These are phyloP conservation scores for Cryptococcus maquisensis DNA, from an alignment of 1,284 basidiomycete genomes.

Conservation along the genomic window DNA sequence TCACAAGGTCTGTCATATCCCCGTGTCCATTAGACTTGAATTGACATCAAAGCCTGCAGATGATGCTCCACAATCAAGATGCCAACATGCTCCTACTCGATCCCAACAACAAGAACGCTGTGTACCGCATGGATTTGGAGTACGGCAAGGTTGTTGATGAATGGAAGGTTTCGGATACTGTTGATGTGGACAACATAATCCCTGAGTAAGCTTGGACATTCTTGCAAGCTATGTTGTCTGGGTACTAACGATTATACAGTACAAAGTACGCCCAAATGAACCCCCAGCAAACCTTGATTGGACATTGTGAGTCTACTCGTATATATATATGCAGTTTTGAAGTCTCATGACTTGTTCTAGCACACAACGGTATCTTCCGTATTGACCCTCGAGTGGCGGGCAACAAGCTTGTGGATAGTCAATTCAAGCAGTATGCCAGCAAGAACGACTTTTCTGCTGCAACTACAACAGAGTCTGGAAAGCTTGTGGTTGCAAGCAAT, in stretches of 20 bases:
- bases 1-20: slow-evolving; percentile 60
- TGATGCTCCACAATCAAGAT: slow-evolving; percentile 98
- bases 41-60: slow-evolving; percentile 51
- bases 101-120: slow-evolving; percentile 71
- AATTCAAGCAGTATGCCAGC: slow-evolving; percentile 92
- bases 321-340: background rate
- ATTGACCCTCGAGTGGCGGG: slow-evolving; percentile 91
- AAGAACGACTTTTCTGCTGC: slow-evolving; percentile 96
- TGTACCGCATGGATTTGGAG: slow-evolving; percentile 92
- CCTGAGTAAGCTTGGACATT: slow-evolving; percentile 56
- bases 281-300: slow-evolving; percentile 86
- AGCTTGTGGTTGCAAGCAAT: slow-evolving; percentile 87
- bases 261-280: slow-evolving; percentile 95
- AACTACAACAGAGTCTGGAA: slow-evolving; percentile 79
- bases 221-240: background rate
- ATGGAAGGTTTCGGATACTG: slow-evolving; percentile 90
- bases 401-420: slow-evolving; percentile 86
- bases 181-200: slow-evolving; percentile 81
- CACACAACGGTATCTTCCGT: slow-evolving; percentile 92
- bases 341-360: slow-evolving; percentile 46
- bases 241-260: slow-evolving; percentile 20
- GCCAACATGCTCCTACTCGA: slow-evolving; percentile 93
- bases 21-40: background rate
- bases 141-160: slow-evolving; percentile 97
- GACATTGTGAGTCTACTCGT: slow-evolving; percentile 51